phyloP scores from a whole-genome alignment of 306 rosid species.

The Quercus agrifolia region DNA sequence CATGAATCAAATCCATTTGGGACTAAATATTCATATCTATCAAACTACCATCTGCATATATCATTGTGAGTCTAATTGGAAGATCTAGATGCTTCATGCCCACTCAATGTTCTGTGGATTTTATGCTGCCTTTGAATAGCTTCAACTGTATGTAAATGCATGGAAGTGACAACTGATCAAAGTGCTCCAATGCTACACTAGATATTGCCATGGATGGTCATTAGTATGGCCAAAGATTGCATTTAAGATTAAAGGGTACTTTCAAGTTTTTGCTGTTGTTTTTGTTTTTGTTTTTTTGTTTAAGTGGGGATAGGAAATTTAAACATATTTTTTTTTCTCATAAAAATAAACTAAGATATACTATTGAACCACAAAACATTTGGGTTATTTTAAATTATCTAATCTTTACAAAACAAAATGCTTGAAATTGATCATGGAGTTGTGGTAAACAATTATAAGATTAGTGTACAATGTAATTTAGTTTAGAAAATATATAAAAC shows the following conservation, averaged over 20 bases:
- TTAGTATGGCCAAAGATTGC: slow-evolving; percentile 2
- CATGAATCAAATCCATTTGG: not conserved
- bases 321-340: no score
- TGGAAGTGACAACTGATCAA: not conserved
- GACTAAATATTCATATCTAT: not conserved
- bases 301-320: no score
- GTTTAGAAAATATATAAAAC: no score
- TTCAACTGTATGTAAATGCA: not conserved
- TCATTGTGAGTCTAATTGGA: not conserved
- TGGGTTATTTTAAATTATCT: no score
- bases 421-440: no score
- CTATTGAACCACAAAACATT: no score
- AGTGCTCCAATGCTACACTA: not conserved
- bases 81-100: not conserved
- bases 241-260: not conserved
- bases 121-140: not conserved
- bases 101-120: not conserved
- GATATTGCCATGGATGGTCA: not conserved
- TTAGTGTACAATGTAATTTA: no score
- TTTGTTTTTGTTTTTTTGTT: no score
- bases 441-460: no score
- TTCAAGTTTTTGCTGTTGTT: no score
- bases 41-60: not conserved
- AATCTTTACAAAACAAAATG: no score
- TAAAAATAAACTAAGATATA: no score